Percentiles rank a stretch among this genome's conserved stretches.
These are phyloP conservation scores for Solanum chacoense DNA, from an alignment of 305 asterid genomes.

Conservation along the genomic window DNA sequence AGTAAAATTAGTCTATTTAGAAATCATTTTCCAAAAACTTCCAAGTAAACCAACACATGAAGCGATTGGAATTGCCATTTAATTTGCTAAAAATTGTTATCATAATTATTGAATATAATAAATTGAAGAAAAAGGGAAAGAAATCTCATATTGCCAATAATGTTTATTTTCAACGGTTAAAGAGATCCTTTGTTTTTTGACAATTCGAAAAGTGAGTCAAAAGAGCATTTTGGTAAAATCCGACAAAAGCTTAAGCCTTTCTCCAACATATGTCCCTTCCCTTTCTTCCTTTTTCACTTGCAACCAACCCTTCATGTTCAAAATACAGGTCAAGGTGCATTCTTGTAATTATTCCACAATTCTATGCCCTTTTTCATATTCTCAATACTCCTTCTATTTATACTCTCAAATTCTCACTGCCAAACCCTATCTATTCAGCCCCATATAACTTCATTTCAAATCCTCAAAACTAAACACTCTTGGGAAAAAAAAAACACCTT, in stretches of 20 bases:
- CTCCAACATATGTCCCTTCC: slow-evolving; percentile 43
- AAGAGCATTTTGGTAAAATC: slow-evolving; percentile 64
- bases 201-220: slow-evolving; percentile 52
- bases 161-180: slow-evolving; percentile 44
- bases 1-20: background rate
- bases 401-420: background rate
- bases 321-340: slow-evolving; percentile 18
- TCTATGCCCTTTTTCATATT: background rate
- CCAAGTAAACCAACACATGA: background rate
- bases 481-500: too few species aligned
- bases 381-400: slow-evolving; percentile 13
- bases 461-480: background rate
- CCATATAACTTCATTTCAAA: background rate
- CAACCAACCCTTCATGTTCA: slow-evolving; percentile 31
- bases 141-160: slow-evolving; percentile 21
- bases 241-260: slow-evolving; percentile 53
- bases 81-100: background rate
- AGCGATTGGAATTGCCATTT: background rate
- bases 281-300: slow-evolving; percentile 17
- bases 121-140: background rate
- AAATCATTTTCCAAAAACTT: background rate
- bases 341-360: slow-evolving; percentile 13
- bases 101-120: background rate
- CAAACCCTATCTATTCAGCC: background rate
- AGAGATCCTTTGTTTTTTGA: slow-evolving; percentile 25